Evolutionary conservation across 192 early-diverging fungal genomes (phyloP).

Genomic region (Kickxella alabastrina): DNA sequence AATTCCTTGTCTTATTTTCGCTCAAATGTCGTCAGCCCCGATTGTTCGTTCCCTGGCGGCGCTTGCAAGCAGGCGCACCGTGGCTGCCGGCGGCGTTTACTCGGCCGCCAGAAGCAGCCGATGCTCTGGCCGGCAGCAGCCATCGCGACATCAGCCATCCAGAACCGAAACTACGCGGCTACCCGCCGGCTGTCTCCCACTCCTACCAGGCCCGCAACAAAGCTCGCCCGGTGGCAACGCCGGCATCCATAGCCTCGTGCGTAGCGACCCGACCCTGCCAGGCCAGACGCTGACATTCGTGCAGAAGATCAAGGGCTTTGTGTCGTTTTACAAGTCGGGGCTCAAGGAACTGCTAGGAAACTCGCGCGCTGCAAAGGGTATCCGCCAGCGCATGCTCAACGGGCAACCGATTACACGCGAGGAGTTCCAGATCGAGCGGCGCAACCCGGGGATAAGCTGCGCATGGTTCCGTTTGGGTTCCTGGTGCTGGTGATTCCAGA

Average conservation of each 20-base stretch:
- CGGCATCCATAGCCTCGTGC: too few relatives aligned
- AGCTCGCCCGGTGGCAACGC: too few relatives aligned
- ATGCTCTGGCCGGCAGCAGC: too few relatives aligned
- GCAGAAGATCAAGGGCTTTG: constrained; percentile 30
- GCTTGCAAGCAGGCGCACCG: neutral
- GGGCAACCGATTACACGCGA: constrained; percentile 16
- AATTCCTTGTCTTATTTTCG: neutral
- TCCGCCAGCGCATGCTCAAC: constrained; percentile 11
- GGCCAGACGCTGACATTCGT: constrained; percentile 23
- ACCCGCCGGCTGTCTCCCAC: too few relatives aligned
- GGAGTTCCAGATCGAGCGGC: constrained; percentile 29
- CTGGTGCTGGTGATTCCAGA: constrained; percentile 30
- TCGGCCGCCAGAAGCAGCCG: too few relatives aligned
- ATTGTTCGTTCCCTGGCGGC: neutral
- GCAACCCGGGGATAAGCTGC: constrained; percentile 28
- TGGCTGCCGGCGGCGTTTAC: too few relatives aligned
- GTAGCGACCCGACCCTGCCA: constrained; percentile 40
- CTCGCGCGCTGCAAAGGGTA: neutral
- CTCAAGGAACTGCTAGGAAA: constrained; percentile 34
- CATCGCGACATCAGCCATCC: too few relatives aligned
- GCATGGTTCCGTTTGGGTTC: constrained; percentile 40
- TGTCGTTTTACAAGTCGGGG: constrained; percentile 42
- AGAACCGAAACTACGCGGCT: too few relatives aligned
- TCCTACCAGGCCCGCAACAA: too few relatives aligned
- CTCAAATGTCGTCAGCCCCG: too few relatives aligned